A percentile compares a stretch with the other conserved stretches of the same genome.
Evolutionary conservation across 1,139 yeast species (phyloP).

Genomic region (Sugiyamaella neomexicana): DNA sequence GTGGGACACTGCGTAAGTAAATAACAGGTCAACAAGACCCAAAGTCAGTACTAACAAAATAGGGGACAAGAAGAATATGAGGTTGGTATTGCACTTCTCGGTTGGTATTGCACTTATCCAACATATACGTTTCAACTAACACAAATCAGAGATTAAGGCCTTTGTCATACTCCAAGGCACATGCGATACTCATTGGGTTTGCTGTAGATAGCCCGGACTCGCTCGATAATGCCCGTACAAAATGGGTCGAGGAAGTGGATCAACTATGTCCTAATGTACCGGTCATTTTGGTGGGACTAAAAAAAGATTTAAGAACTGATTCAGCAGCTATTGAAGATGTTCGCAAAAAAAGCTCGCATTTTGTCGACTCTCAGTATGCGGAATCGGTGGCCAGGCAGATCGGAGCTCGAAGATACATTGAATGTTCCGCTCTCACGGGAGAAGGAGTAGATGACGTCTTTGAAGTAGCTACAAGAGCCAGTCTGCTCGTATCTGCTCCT

Average conservation of each 20-base stretch:
- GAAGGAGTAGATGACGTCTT: constrained; percentile 90
- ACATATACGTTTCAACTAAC: no score
- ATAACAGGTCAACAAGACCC: neutral
- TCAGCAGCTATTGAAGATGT: constrained; percentile 72
- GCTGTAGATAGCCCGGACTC: constrained; percentile 66
- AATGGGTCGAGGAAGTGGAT: constrained; percentile 76
- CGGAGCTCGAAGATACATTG: constrained; percentile 83
- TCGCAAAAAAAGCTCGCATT: constrained; percentile 71
- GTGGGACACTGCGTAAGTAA: constrained; percentile 82
- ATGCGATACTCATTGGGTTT: constrained; percentile 67
- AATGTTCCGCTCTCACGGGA: constrained; percentile 92
- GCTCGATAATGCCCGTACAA: constrained; percentile 57
- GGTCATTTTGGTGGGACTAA: constrained; percentile 83
- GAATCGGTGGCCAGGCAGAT: constrained; percentile 82
- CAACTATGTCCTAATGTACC: constrained; percentile 82
- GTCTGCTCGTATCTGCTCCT: constrained; percentile 42
- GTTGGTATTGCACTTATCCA: no score
- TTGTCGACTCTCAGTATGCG: constrained; percentile 76
- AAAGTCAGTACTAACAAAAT: constrained; percentile 13
- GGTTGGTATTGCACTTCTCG: no score
- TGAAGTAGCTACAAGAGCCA: constrained; percentile 83
- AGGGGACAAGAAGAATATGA: constrained; percentile 76
- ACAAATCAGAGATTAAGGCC: constrained; percentile 53
- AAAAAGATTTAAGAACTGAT: constrained; percentile 84
- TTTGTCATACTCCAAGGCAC: constrained; percentile 66